Evolutionary conservation across 768 basidiomycete genomes (phyloP).

Genomic region (Mycena venus): DNA sequence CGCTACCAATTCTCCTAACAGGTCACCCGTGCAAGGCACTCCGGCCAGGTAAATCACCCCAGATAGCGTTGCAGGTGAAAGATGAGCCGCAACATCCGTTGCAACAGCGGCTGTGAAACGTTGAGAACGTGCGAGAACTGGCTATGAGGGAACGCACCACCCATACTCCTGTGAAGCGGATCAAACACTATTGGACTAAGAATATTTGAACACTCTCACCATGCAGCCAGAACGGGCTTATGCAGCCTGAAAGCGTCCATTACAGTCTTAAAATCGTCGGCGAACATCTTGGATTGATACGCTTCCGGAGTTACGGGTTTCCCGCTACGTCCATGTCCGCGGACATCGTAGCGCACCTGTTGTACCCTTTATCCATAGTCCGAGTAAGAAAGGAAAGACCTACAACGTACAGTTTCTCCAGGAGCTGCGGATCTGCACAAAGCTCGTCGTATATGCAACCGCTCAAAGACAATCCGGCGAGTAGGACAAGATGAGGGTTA

Average conservation of each 20-base stretch:
- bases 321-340: no score
- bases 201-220: constrained; percentile 33
- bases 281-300: constrained; percentile 42
- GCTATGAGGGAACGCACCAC: constrained; percentile 34
- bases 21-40: constrained; percentile 41
- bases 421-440: constrained; percentile 44
- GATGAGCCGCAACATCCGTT: constrained; percentile 43
- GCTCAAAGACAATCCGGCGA: constrained; percentile 55
- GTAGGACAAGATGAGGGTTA: constrained; percentile 55
- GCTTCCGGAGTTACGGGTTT: constrained; percentile 42
- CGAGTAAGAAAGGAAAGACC: constrained; percentile 1
- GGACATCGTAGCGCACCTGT: constrained; percentile 49
- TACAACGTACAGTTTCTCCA: constrained; percentile 41
- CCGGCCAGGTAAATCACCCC: constrained; percentile 44
- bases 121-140: neutral
- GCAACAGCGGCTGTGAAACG: constrained; percentile 38
- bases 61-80: constrained; percentile 41
- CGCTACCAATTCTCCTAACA: constrained; percentile 35
- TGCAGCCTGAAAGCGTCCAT: constrained; percentile 41
- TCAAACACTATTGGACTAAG: neutral
- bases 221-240: constrained; percentile 45
- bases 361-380: neutral
- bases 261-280: constrained; percentile 50
- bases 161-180: constrained; percentile 41
- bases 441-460: constrained; percentile 51